Percentiles rank a stretch among this genome's conserved stretches.
Evolutionary conservation across 768 basidiomycete species (phyloP).

Genomic region (Lactifluus piperatus): DNA sequence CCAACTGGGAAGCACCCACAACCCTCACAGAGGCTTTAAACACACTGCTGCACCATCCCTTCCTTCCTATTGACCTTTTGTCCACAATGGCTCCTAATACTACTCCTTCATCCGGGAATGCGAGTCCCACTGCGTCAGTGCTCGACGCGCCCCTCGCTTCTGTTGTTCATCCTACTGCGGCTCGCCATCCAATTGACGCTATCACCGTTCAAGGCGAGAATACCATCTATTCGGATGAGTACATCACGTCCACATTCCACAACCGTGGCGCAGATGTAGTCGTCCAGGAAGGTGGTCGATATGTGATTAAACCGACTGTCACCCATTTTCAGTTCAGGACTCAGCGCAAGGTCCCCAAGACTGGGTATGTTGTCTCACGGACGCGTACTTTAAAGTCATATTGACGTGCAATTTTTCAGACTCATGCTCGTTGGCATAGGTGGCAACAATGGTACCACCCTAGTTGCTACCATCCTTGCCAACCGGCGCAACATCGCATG

Average conservation of each 20-base stretch:
- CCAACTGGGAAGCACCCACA: conserved; percentile 85
- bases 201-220: conserved; percentile 78
- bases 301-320: conserved; percentile 69
- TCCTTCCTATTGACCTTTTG: conserved; percentile 24
- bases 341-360: conserved; percentile 73
- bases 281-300: conserved; percentile 58
- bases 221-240: conserved; percentile 71
- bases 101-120: conserved; percentile 45
- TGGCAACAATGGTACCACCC: conserved; percentile 94
- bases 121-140: conserved; percentile 54
- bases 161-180: conserved; percentile 79
- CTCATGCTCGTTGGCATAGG: conserved; percentile 96
- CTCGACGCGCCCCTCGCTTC: conserved; percentile 60
- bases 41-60: conserved; percentile 71
- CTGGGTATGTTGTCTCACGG: conserved; percentile 50
- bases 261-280: conserved; percentile 72
- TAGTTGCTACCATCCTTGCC: conserved; percentile 90
- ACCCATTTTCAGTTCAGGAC: conserved; percentile 90
- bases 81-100: conserved; percentile 41
- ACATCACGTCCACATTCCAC: conserved; percentile 73
- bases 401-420: conserved; percentile 33
- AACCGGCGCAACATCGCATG: conserved; percentile 92
- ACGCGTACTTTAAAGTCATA: not conserved
- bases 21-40: conserved; percentile 78
- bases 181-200: conserved; percentile 57